phyloP scores from a whole-genome alignment of 257 asterid genomes.

The Jasminum sambac region DNA sequence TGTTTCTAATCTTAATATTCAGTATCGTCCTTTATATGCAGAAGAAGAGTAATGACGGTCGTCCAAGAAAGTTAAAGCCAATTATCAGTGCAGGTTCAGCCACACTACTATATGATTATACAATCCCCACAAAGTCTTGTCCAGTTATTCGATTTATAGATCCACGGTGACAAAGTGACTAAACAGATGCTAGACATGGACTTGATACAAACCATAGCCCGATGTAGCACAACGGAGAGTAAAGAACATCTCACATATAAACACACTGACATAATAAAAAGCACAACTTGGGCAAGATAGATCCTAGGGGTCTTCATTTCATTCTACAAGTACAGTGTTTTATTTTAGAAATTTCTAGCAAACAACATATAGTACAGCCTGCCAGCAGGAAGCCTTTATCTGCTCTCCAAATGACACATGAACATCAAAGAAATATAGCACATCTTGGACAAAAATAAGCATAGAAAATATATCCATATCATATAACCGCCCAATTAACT shows the following conservation, averaged over 20 bases:
- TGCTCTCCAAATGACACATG: not conserved
- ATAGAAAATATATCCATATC: not conserved
- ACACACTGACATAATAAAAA: not conserved
- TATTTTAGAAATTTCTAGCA: not conserved
- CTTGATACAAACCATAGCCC: not conserved
- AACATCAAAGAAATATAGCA: not conserved
- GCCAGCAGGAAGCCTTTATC: not conserved
- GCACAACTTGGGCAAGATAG: constrained; percentile 8
- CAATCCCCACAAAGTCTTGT: not conserved
- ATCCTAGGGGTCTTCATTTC: not conserved
- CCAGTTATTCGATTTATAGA: not conserved
- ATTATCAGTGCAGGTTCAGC: not conserved
- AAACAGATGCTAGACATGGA: not conserved
- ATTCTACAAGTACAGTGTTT: not conserved
- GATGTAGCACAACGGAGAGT: not conserved
- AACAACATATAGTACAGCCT: not conserved
- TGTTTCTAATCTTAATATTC: constrained; percentile 18
- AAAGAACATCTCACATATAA: not conserved
- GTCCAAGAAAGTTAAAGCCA: not conserved
- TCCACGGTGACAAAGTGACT: not conserved
- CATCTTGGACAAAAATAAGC: not conserved
- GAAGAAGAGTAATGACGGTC: not conserved
- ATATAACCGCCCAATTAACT: not conserved
- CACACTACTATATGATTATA: not conserved
- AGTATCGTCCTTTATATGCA: too few relatives aligned